Conservation (phyloP, 768 basidiomycete genomes). For the Boletus huronensis region DNA sequence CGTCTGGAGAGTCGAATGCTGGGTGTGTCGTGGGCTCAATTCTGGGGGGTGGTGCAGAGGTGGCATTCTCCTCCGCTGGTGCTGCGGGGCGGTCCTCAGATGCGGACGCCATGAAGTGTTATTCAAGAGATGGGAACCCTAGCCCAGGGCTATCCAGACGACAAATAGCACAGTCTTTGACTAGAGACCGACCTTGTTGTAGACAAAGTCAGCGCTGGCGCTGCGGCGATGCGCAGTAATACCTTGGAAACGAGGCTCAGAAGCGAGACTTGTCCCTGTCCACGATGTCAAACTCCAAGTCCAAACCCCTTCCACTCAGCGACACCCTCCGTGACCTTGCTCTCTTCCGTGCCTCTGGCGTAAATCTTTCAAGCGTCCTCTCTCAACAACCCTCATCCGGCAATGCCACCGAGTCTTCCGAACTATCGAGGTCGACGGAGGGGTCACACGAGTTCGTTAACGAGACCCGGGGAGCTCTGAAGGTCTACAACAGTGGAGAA, state of each 20-base stretch:
- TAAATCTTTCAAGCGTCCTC: conserved; percentile 37
- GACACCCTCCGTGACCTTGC: conserved; percentile 72
- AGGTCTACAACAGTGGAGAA: conserved; percentile 41
- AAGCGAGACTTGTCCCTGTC: neutral
- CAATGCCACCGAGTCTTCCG: conserved; percentile 7
- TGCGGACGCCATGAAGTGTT: conserved; percentile 12
- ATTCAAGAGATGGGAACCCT: too few relatives aligned
- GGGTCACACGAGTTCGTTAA: conserved; percentile 58
- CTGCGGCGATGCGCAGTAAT: neutral
- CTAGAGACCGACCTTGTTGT: neutral
- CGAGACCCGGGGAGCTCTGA: conserved; percentile 54
- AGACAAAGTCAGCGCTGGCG: neutral
- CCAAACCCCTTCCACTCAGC: conserved; percentile 47
- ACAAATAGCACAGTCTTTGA: neutral
- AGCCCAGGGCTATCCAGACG: neutral
- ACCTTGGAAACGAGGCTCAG: neutral
- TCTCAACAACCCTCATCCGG: conserved; percentile 1
- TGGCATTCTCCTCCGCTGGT: neutral
- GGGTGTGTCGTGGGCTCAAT: conserved; percentile 38
- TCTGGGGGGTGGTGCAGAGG: neutral
- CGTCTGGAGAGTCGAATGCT: conserved; percentile 49
- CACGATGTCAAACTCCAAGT: conserved; percentile 29
- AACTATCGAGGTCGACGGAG: conserved; percentile 25
- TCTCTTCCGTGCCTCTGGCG: conserved; percentile 56
- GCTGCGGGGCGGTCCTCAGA: conserved; percentile 6